These are phyloP conservation scores for Alternaria arborescens DNA, from an alignment of 2,329 filamentous ascomycete species.

Conservation along the genomic window DNA sequence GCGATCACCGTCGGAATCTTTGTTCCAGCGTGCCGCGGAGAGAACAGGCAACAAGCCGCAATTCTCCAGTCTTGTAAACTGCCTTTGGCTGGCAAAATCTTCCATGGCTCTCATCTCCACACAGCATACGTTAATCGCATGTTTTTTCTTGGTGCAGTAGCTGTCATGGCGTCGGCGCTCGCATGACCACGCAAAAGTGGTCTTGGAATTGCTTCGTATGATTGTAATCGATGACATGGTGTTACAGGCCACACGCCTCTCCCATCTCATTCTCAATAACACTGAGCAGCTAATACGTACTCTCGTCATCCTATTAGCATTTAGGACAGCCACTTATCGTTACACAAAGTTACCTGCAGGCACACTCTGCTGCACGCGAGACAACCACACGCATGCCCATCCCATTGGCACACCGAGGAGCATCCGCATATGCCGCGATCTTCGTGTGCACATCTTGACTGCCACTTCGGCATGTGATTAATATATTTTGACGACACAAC, in stretches of 20 bases:
- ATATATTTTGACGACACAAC: conserved; percentile 6
- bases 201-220: conserved; percentile 19
- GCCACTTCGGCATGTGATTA: neutral
- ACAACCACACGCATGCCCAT: conserved; percentile 6
- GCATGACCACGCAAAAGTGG: conserved; percentile 26
- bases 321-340: conserved; percentile 1
- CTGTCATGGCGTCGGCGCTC: conserved; percentile 18
- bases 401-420: conserved; percentile 5
- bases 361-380: conserved; percentile 13
- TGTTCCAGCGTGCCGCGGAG: conserved; percentile 1
- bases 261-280: conserved; percentile 9
- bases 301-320: conserved; percentile 12
- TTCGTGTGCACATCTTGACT: conserved; percentile 1
- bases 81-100: too few species aligned
- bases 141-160: neutral
- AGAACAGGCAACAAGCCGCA: neutral
- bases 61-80: neutral
- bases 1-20: conserved; percentile 3
- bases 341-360: conserved; percentile 9
- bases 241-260: conserved; percentile 6
- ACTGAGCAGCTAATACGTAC: conserved; percentile 6
- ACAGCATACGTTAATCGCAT: conserved; percentile 3
- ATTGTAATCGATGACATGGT: conserved; percentile 20
- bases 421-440: conserved; percentile 1
- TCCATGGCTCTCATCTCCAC: too few species aligned